Base-by-base conservation (phyloP, 2,329 filamentous ascomycete species). In the Ophiostoma himal-ulmi region DNA sequence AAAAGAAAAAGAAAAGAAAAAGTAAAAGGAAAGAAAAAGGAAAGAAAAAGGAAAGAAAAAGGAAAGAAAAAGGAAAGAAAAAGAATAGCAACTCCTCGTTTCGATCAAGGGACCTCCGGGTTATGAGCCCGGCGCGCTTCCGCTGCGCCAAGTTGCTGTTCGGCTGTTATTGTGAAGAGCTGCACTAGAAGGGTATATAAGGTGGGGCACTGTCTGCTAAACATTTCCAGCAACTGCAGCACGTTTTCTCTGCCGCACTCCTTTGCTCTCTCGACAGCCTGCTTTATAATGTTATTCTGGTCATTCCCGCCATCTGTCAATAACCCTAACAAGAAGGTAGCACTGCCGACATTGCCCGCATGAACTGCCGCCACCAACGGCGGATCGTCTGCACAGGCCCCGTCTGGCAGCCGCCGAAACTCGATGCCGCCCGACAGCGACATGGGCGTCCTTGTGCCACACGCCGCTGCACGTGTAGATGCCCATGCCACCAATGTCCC, bases 71-170 rank as follows among this genome's bases (percentile, higher is more conserved):
- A n/a, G 1, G 1, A 65, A 67, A 44, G 13, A 44, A 1, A 37
- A 65, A 39, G 14, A 54, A 48, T 70, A 67, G 69, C 65, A 57
- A 11, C 14, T 26, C 37, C 64, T 68, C 68, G 48, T 30, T 54
- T 39, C 37, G 37, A 52, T 68, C 69, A 52, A 64, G 22, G 71
- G 71, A 72, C 71, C 71, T 72, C 71, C 71, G 71, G 71, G 71
- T 72, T 72, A 72, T 72, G 71, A 72, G 71, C 71, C 71, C 71
- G 71, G 71, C 71, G 71, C 71, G 71, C 71, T 72, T 72, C 71
- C 71, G 64, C 71, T 72, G 71, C 71, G 71, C 71, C 71, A 72
- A 72, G 69, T 72, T 72, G 71, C 71, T 72, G 65, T 67, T 65
- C 8, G n/a, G 52, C 17, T 26, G 8, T 13, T 57, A 10, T 26